A percentile compares a stretch with the other conserved stretches of the same genome.
Evolutionary conservation across 1,284 basidiomycete species (phyloP).

Genomic region (Paramarasmius palmivorus): DNA sequence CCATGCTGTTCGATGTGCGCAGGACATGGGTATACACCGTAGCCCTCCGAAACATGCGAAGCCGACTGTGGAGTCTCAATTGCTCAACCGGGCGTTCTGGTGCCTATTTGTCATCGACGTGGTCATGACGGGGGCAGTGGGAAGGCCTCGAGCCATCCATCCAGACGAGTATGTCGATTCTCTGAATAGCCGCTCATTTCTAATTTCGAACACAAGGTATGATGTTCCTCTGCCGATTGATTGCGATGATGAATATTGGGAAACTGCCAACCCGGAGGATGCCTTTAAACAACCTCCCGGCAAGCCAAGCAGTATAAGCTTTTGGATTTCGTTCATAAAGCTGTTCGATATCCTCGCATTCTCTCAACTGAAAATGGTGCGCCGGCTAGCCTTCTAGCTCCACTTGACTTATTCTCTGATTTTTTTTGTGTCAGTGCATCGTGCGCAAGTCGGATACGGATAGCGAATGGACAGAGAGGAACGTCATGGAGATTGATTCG

Average conservation of each 20-base stretch:
- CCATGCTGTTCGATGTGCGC: conserved; percentile 12
- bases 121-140: conserved; percentile 8
- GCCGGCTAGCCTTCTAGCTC: conserved; percentile 43
- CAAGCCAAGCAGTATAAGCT: conserved; percentile 2
- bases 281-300: conserved; percentile 3
- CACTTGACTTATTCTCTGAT: background rate
- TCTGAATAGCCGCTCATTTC: background rate
- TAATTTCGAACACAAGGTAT: conserved; percentile 4
- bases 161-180: conserved; percentile 13
- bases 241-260: conserved; percentile 36
- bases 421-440: conserved; percentile 41
- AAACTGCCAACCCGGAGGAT: conserved; percentile 2
- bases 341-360: conserved; percentile 14
- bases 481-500: conserved; percentile 32
- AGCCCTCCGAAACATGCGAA: background rate
- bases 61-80: conserved; percentile 12
- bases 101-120: conserved; percentile 12
- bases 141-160: conserved; percentile 10
- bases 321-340: conserved; percentile 10
- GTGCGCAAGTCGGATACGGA: conserved; percentile 51
- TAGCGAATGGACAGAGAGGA: conserved; percentile 43
- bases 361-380: conserved; percentile 12
- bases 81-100: conserved; percentile 18
- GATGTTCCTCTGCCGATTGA: conserved; percentile 28
- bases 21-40: conserved; percentile 15